These are phyloP conservation scores for Lippia alba DNA, from an alignment of 305 asterid genomes.

Conservation along the genomic window DNA sequence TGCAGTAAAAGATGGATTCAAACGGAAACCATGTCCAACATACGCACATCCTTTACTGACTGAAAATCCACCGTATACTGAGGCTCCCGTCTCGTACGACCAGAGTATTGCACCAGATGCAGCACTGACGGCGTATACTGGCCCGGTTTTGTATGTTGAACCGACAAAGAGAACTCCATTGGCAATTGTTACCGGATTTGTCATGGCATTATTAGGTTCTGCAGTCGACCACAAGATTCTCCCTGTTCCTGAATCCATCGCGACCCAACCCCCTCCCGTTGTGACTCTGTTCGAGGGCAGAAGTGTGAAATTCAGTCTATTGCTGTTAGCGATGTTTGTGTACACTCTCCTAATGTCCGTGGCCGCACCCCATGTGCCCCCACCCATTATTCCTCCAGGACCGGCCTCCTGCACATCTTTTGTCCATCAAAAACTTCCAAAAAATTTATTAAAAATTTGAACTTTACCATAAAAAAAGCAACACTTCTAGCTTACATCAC, in stretches of 20 bases:
- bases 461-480: no score
- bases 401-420: slow-evolving; percentile 55
- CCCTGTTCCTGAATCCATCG: slow-evolving; percentile 58
- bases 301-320: slow-evolving; percentile 44
- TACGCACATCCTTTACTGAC: slow-evolving; percentile 63
- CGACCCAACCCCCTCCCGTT: slow-evolving; percentile 67
- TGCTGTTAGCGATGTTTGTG: slow-evolving; percentile 57
- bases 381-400: slow-evolving; percentile 61
- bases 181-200: slow-evolving; percentile 56
- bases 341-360: slow-evolving; percentile 55
- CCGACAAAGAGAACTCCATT: slow-evolving; percentile 64
- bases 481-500: no score
- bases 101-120: slow-evolving; percentile 50
- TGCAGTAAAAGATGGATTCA: slow-evolving; percentile 36
- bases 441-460: no score
- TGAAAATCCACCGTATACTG: slow-evolving; percentile 59
- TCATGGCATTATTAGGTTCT: slow-evolving; percentile 47
- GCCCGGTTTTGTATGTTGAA: slow-evolving; percentile 53
- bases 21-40: slow-evolving; percentile 56
- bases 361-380: slow-evolving; percentile 77
- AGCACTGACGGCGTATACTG: slow-evolving; percentile 52
- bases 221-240: slow-evolving; percentile 57
- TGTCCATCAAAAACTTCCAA: not conserved
- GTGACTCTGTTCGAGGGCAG: slow-evolving; percentile 52
- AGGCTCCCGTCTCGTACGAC: slow-evolving; percentile 62